phyloP scores from a whole-genome alignment of 2,329 filamentous ascomycete genomes.

The Penicillium occitanis region DNA sequence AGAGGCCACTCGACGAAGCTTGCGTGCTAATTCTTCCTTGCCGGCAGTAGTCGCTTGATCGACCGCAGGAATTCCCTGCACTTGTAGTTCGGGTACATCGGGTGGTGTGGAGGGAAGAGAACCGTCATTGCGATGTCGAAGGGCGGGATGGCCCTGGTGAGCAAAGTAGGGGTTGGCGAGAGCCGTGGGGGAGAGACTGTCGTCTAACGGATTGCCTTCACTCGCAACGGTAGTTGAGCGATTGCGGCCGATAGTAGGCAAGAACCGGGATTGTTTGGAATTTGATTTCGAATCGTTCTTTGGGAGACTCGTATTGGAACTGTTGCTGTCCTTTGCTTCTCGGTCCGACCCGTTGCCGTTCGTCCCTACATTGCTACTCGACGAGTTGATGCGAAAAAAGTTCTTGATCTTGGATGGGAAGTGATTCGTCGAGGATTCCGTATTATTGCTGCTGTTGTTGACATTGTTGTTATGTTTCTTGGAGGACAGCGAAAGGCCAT shows the following conservation, averaged over 20 bases:
- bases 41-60: slow-evolving; percentile 72
- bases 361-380: slow-evolving; percentile 43
- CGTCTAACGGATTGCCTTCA: slow-evolving; percentile 87
- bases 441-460: slow-evolving; percentile 27
- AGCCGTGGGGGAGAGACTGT: slow-evolving; percentile 84
- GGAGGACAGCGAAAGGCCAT: slow-evolving; percentile 45
- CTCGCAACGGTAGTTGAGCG: slow-evolving; percentile 88
- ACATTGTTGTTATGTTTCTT: slow-evolving; percentile 43
- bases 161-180: slow-evolving; percentile 96
- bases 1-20: slow-evolving; percentile 89
- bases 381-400: slow-evolving; percentile 66
- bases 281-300: slow-evolving; percentile 65
- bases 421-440: slow-evolving; percentile 42
- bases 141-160: slow-evolving; percentile 88
- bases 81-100: slow-evolving; percentile 78
- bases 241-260: slow-evolving; percentile 81
- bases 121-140: slow-evolving; percentile 92
- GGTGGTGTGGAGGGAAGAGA: slow-evolving; percentile 91
- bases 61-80: slow-evolving; percentile 65
- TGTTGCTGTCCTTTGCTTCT: slow-evolving; percentile 36
- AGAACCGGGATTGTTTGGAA: slow-evolving; percentile 83
- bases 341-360: slow-evolving; percentile 31
- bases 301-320: slow-evolving; percentile 45
- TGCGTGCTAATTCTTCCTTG: slow-evolving; percentile 91
- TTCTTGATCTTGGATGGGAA: slow-evolving; percentile 66